Percentiles rank a stretch among this genome's conserved stretches.
These are phyloP conservation scores for Albizia julibrissin DNA, from an alignment of 306 rosid species.

Conservation along the genomic window DNA sequence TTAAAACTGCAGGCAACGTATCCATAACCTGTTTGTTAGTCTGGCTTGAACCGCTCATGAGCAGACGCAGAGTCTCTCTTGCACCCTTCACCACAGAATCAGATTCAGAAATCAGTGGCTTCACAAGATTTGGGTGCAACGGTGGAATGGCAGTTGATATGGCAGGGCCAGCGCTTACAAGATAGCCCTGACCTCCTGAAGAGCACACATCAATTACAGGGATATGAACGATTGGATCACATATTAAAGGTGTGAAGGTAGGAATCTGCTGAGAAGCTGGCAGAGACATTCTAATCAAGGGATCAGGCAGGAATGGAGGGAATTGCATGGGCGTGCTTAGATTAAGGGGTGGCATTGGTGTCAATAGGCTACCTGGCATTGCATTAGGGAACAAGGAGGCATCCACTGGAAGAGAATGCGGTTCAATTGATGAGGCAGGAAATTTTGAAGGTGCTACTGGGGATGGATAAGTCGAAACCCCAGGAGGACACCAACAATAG, in stretches of 20 bases:
- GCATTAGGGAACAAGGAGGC: constrained; percentile 65
- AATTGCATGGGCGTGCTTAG: constrained; percentile 57
- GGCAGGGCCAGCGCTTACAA: constrained; percentile 88
- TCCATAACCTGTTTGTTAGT: constrained; percentile 59
- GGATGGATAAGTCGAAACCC: constrained; percentile 51
- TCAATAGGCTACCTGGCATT: constrained; percentile 57
- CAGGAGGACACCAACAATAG: constrained; percentile 94
- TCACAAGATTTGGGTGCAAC: constrained; percentile 65
- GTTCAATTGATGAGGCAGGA: constrained; percentile 34
- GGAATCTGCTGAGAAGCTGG: constrained; percentile 85
- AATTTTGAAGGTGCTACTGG: constrained; percentile 49
- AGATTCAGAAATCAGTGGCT: constrained; percentile 66
- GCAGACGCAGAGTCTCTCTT: constrained; percentile 87
- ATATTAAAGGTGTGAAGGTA: constrained; percentile 85
- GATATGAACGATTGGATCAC: constrained; percentile 91
- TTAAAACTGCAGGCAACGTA: constrained; percentile 66
- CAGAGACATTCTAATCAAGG: constrained; percentile 64
- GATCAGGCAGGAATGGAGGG: constrained; percentile 81
- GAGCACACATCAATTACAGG: constrained; percentile 94
- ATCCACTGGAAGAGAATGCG: constrained; percentile 58
- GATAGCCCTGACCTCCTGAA: constrained; percentile 89
- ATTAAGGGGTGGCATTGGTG: constrained; percentile 59
- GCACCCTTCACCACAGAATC: constrained; percentile 88
- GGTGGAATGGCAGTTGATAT: constrained; percentile 78
- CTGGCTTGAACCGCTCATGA: constrained; percentile 78